Evolutionary conservation across 139 green algal genomes (phyloP), one percentile per base, ranked within the genome.

Genomic region (Trebouxia sp.): DNA sequence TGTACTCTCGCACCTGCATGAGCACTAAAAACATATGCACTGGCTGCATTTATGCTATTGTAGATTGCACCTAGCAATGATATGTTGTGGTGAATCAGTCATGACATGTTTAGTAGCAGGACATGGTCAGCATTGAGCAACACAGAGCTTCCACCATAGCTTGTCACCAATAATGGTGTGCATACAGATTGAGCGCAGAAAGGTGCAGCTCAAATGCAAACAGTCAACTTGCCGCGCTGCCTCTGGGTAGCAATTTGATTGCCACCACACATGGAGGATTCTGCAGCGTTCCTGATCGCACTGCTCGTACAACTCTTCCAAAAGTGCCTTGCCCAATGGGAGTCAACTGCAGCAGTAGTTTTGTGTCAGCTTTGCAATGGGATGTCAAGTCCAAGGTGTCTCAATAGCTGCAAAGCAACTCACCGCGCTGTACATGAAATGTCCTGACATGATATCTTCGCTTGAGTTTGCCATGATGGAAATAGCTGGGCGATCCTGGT

Each of bases 201-300:
- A 22, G 14, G 22, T 22, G 24, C 26, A 20, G 30, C 56, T 69
- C 24, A 39, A 32, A 39, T 69, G 56, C 56, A 32, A 39, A 39
- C 22, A 5, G 17, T n/a, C 30, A 28, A 55, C 81, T 79, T 62
- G 85, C 82, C 74, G 80, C 72, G 26, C 43, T 55, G 26, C 86
- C 88, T 14, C 89, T 75, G 11, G 76, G 69, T 5, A 91, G 82
- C 28, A 91, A 70, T 56, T 91, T 91, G 45, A 91, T 87, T 37
- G 87, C 87, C 5, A 90, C 85, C 4, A 84, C 81, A 28, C 3
- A 8, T 0, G n/a, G 50, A 20, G 37, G 42, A 30, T 65, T 35
- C 5, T 56, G 41, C 39, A 67, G 24, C 5, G 72, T 30, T 17
- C 69, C 62, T 12, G 76, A 26, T 51, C 90, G 85, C 0, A 70